phyloP scores from a whole-genome alignment of 345 rosid species.

The Eucalyptus guilfoylei region DNA sequence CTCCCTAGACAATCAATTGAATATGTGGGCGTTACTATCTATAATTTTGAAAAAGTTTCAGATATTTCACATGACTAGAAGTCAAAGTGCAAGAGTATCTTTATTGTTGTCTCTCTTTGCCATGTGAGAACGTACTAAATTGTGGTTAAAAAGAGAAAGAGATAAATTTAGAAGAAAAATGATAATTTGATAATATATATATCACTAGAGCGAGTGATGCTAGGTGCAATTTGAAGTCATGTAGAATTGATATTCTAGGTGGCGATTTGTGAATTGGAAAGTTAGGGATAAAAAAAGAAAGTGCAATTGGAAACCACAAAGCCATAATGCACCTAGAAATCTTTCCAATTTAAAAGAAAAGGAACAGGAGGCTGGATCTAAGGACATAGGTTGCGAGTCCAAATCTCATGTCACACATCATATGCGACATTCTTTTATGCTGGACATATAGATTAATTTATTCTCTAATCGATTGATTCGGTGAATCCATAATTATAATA shows the following conservation, averaged over 20 bases:
- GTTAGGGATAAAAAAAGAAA: not conserved
- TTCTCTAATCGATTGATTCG: not conserved
- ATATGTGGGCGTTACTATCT: no score
- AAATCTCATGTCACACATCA: not conserved
- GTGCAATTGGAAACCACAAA: not conserved
- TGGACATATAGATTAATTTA: not conserved
- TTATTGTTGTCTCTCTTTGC: not conserved
- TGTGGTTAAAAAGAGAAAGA: not conserved
- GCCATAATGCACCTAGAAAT: not conserved
- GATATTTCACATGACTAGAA: not conserved
- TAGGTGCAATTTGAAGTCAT: not conserved
- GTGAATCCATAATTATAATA: not conserved
- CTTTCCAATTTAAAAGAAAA: not conserved
- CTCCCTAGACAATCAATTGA: no score
- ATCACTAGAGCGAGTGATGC: not conserved
- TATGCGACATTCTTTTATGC: not conserved
- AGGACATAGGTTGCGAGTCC: not conserved
- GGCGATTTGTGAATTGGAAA: not conserved
- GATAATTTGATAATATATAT: not conserved
- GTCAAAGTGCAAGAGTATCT: not conserved
- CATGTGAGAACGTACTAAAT: not conserved
- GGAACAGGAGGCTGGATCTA: accelerated
- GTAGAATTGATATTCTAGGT: not conserved
- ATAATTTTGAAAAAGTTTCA: no score
- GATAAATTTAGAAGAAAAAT: not conserved